phyloP scores from a whole-genome alignment of 2,329 filamentous ascomycete species.

The Sporothrix variecibatus region DNA sequence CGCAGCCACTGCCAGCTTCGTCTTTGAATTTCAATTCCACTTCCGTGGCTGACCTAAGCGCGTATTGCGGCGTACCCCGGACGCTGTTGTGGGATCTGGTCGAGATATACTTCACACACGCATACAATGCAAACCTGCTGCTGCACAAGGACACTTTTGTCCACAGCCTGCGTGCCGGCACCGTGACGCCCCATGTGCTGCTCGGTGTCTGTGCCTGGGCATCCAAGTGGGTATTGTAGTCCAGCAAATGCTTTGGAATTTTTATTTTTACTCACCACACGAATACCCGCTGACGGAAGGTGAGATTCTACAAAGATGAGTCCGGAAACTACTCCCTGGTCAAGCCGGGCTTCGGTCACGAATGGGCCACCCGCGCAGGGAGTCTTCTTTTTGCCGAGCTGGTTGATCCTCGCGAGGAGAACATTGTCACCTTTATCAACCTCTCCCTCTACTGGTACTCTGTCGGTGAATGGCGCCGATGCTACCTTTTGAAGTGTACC shows the following conservation, averaged over 20 bases:
- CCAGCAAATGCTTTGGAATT: too few relatives aligned
- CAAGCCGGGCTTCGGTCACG: conserved; percentile 2
- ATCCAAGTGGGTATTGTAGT: not conserved
- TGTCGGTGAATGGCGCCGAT: conserved; percentile 2
- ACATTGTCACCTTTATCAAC: conserved; percentile 10
- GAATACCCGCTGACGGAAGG: not conserved
- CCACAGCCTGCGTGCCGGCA: not conserved
- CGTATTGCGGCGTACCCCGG: not conserved
- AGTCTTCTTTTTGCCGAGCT: conserved; percentile 6
- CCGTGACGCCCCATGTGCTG: conserved; percentile 2
- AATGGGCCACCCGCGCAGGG: conserved; percentile 2
- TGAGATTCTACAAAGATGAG: not conserved
- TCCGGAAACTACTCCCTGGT: conserved; percentile 3
- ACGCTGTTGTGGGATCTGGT: not conserved
- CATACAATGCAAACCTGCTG: not conserved
- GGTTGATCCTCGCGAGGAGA: not conserved
- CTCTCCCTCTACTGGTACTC: conserved; percentile 10
- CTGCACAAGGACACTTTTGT: conserved; percentile 6
- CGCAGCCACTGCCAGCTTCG: not conserved
- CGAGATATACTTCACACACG: conserved; percentile 1
- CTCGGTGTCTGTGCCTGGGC: not conserved
- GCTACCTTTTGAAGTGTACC: conserved; percentile 8
- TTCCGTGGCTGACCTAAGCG: not conserved
- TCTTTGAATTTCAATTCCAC: not conserved
- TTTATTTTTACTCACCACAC: not conserved